Evolutionary conservation across 345 rosid species (phyloP).

Genomic region (Carallia pectinifolia): DNA sequence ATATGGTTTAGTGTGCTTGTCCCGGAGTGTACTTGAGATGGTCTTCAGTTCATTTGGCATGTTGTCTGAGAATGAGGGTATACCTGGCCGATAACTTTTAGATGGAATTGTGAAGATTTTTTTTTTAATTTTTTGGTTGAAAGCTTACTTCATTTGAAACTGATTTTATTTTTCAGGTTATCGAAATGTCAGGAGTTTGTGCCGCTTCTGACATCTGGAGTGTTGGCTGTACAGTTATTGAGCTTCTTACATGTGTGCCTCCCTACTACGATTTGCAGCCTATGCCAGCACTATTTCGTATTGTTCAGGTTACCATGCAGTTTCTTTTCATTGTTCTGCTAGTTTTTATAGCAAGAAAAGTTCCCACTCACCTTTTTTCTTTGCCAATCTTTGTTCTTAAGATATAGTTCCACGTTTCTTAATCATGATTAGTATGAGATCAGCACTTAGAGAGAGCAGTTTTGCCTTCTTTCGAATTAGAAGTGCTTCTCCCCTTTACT

Average conservation of each 20-base stretch:
- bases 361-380: constrained; percentile 8
- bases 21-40: too few relatives aligned
- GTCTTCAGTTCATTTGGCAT: too few relatives aligned
- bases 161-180: constrained; percentile 63
- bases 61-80: too few relatives aligned
- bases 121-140: neutral
- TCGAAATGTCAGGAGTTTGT: constrained; percentile 99
- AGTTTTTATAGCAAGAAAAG: constrained; percentile 1
- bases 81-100: neutral
- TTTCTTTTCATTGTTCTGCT: neutral
- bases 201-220: constrained; percentile 99
- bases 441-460: constrained; percentile 1
- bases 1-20: too few relatives aligned
- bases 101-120: constrained; percentile 4
- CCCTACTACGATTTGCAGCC: constrained; percentile 99
- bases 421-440: neutral
- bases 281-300: constrained; percentile 96
- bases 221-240: constrained; percentile 99
- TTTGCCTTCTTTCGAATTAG: constrained; percentile 1
- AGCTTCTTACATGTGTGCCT: constrained; percentile 94
- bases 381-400: neutral
- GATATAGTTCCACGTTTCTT: constrained; percentile 6
- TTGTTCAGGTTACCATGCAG: constrained; percentile 78
- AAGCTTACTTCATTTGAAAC: constrained; percentile 14
- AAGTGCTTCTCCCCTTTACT: neutral